Base-by-base conservation (phyloP, 805 yeast species). In the Candida koratica region DNA sequence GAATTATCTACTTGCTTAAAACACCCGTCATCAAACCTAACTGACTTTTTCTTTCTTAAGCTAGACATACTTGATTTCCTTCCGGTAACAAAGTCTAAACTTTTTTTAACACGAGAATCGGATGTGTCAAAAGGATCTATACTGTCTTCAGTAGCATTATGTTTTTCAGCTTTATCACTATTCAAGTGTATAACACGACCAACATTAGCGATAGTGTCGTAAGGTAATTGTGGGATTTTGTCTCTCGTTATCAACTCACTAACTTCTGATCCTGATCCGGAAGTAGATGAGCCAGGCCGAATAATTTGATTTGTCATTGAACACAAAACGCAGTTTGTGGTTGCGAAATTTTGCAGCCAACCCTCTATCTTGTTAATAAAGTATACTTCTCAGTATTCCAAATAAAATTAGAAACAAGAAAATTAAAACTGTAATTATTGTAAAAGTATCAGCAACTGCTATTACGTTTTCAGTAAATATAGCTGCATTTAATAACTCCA, bases 301-400 rank as follows among this genome's bases (percentile, higher is more conserved):
- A 5, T 24, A 6, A 14, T 5, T 25, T 16, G 17, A 6, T n/a
- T 4, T 4, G 6, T 11, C 10, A 25, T 6, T 23, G 32, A 29
- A 19, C 14, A n/a, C n/a, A n/a, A n/a, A n/a, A n/a, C n/a, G n/a
- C n/a, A n/a, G n/a, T n/a, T n/a, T n/a, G n/a, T n/a, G n/a, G n/a
- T n/a, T n/a, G n/a, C n/a, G n/a, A n/a, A n/a, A n/a, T n/a, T 75
- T 42, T 71, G 77, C 1, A 65, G 56, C 17, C 43, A 46, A 28
- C 66, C 52, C 38, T 66, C 69, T 32, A 84, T 87, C 37, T 88
- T 86, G 56, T 90, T 90, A 52, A 93, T 78, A 55, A 93, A 93
- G n/a, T n/a, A n/a, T n/a, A n/a, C n/a, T n/a, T n/a, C n/a, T n/a
- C 41, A 93, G 67, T 0, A 98, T 98, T 1, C 97, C 95, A 68